These are phyloP conservation scores for Phlebiopsis flavidoalba DNA, from an alignment of 768 basidiomycete genomes.

Conservation along the genomic window DNA sequence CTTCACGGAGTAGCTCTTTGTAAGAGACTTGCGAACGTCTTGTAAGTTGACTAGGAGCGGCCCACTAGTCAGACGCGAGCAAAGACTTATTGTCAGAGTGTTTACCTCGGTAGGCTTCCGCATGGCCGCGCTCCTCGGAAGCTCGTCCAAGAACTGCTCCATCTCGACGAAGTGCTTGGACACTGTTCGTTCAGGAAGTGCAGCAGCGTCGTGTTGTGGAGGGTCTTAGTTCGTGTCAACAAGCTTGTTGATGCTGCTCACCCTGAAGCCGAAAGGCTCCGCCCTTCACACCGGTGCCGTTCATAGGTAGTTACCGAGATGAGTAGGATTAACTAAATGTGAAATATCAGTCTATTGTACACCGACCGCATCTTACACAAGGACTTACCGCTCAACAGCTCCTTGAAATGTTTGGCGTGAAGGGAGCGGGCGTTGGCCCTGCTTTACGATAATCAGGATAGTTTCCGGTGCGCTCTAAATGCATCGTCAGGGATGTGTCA, in stretches of 20 bases:
- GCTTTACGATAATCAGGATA: conserved; percentile 84
- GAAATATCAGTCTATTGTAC: not conserved
- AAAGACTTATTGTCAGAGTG: conserved; percentile 5
- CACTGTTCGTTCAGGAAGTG: conserved; percentile 89
- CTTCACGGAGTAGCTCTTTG: conserved; percentile 69
- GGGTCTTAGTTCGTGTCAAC: conserved; percentile 98
- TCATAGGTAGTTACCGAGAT: conserved; percentile 99
- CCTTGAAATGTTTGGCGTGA: conserved; percentile 83
- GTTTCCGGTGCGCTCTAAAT: conserved; percentile 71
- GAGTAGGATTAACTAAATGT: conserved; percentile 75
- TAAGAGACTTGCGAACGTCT: conserved; percentile 74
- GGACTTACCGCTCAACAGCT: conserved; percentile 72
- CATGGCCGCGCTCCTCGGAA: conserved; percentile 82
- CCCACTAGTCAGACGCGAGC: conserved; percentile 13
- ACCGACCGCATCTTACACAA: not conserved
- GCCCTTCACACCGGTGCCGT: conserved; percentile 92
- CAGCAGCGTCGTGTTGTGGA: conserved; percentile 88
- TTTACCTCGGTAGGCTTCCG: conserved; percentile 88
- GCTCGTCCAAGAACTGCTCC: conserved; percentile 84
- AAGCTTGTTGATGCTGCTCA: conserved; percentile 97
- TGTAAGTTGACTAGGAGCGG: conserved; percentile 66
- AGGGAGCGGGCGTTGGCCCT: conserved; percentile 71
- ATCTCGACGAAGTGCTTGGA: conserved; percentile 83
- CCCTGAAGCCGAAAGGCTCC: conserved; percentile 94
- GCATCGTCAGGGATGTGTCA: not conserved